Base-by-base conservation (phyloP, 192 early-diverging fungal genomes). In the Coemansia sp. region DNA sequence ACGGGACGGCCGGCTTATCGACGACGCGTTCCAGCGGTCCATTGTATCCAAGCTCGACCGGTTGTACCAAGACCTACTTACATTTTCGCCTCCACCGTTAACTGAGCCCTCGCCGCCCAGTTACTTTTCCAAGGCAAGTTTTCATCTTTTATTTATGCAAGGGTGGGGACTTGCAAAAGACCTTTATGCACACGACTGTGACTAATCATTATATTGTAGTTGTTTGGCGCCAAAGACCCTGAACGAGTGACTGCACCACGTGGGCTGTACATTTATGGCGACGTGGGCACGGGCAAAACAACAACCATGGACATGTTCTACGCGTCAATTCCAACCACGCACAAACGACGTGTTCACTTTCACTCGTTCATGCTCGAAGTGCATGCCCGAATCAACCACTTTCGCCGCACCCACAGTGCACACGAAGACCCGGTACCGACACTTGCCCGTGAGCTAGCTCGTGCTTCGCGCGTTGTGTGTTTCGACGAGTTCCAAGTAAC, bases 321-420 rank as follows among this genome's bases (percentile, higher is more conserved):
- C 79, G 84, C 92, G 73, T 85, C 91, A 1, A 68, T 93, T 5
- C 76, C 83, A 7, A 87, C 88, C 2, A 47, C 70, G 5, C 75
- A 89, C 27, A 96, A 96, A 70, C 85, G 90, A 21, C 88, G 97
- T 2, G 87, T 97, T 17, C 97, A 98, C 65, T 98, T 96, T 67
- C 93, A 98, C 65, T 89, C 90, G n/a, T 98, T 98, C 67, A 98
- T 98, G 97, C 82, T 90, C 8, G 93, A 96, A 56, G 84, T 96
- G 1, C 97, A 98, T 64, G 79, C 83, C 32, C 87, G 89, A 27
- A 81, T 89, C 39, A 88, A 90, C 68, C 60, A 70, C 6, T 76
- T 89, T 43, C 86, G 86, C 47, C 83, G 61, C 47, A 77, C 76
- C 3, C 79, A 86, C 32, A 59, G 75, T 17, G 57, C 71, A 25